phyloP scores from a whole-genome alignment of 2,329 filamentous ascomycete species.

The Fusarium tricinctum region DNA sequence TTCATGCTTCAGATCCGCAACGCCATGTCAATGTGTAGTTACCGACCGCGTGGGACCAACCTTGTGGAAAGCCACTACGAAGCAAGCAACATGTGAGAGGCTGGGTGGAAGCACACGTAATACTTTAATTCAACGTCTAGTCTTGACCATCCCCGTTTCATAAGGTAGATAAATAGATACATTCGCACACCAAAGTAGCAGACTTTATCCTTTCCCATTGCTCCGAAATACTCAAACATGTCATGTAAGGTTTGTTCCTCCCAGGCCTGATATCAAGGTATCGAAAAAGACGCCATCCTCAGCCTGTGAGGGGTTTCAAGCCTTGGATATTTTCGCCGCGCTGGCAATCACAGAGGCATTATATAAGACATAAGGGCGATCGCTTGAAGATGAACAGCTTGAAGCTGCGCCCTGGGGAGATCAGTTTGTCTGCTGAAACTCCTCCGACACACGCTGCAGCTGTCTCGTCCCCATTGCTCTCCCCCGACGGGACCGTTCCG shows the following conservation, averaged over 20 bases:
- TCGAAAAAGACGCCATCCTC: conserved; percentile 44
- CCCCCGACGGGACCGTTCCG: conserved; percentile 37
- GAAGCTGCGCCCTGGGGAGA: neutral
- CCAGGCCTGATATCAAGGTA: conserved; percentile 46
- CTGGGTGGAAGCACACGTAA: conserved; percentile 37
- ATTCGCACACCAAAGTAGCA: conserved; percentile 44
- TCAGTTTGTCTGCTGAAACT: conserved; percentile 19
- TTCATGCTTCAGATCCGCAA: neutral
- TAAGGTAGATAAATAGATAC: conserved; percentile 44
- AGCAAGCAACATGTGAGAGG: conserved; percentile 5
- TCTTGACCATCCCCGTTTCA: conserved; percentile 27
- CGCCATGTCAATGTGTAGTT: neutral
- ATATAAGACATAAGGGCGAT: conserved; percentile 22
- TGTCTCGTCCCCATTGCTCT: conserved; percentile 28
- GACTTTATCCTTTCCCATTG: conserved; percentile 47
- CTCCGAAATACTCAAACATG: conserved; percentile 47
- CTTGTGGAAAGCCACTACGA: conserved; percentile 12
- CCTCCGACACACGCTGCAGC: conserved; percentile 43
- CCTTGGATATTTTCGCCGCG: conserved; percentile 18
- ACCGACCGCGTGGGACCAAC: conserved; percentile 7
- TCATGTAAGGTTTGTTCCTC: conserved; percentile 39
- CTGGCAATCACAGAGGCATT: conserved; percentile 25
- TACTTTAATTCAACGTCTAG: conserved; percentile 47
- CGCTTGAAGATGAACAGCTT: conserved; percentile 7
- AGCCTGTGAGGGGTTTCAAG: conserved; percentile 29